Evolutionary conservation across 225 moss, liverwort and hornwort genomes (phyloP), one percentile per base, ranked within the genome.

Genomic region (Straminergon stramineum): DNA sequence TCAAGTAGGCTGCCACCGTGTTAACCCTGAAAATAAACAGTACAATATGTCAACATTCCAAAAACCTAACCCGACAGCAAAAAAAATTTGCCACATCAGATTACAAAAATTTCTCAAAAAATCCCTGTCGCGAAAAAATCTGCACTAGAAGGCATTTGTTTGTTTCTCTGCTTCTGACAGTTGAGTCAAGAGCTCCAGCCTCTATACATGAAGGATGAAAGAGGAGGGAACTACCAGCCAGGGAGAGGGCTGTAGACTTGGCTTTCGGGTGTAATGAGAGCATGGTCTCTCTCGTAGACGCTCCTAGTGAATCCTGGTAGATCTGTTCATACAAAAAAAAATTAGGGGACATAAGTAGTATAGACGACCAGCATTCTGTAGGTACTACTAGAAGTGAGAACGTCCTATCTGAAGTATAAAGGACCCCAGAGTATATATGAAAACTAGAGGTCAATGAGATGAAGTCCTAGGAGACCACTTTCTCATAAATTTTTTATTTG

Each of bases 241-340:
- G 95, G 93, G 85, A 99, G 92, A 32, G 99, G 95, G 86, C 95
- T 94, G 89, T 87, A 99, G 80, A 99, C 99, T 89, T 97, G 99
- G 88, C 99, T 99, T 92, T 99, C 99, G 39, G 97, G 97, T 71
- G 99, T 96, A 85, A 99, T 99, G 60, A 99, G 96, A 64, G 97
- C 99, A 94, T 99, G 96, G 84, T 96, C 96, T 90, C 96, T 93
- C 91, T 96, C 96, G 68, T 95, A 75, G 45, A 97, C 96, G 88
- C 99, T 99, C 90, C 97, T 94, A n/a, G 97, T 99, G 84, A 95
- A 99, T 39, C 99, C 99, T 90, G 99, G 99, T 84, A 99, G 90
- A 90, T 99, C 99, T 98, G 95, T 82, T 68, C 60, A 75, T 17
- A 79, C 80, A 87, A 64, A 21, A 52, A 23, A 58, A 23, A 58